Base-by-base conservation (phyloP, 2,329 filamentous ascomycete species). In the Cladobotryum protrusum region DNA sequence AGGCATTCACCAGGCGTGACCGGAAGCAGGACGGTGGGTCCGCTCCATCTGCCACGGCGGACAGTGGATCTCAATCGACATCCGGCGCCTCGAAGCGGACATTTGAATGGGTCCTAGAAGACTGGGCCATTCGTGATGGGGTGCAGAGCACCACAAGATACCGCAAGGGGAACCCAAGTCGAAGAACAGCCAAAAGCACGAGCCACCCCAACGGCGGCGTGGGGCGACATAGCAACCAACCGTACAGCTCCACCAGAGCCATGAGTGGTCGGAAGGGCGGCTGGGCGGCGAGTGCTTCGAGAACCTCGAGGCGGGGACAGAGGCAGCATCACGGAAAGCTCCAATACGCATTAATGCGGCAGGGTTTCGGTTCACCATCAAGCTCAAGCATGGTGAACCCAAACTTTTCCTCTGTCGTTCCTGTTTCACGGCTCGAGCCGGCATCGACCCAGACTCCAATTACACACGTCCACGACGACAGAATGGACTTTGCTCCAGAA, bases 121-220 rank as follows among this genome's bases (percentile, higher is more conserved):
- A 81, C 1, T 82, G 85, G 65, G 88, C 89, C 0, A 70, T 89
- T 32, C 68, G 69, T 17, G 71, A 85, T 19, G 87, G 88, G 20
- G 87, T 96, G 45, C 82, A 90, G 67, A 92, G 89, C 52, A 97
- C 92, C 1, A 96, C 92, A 1, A 74, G 85, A 56, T 90, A 87
- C 65, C 81, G 86, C 56, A 84, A 83, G 57, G 64, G 61, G 20
- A 70, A 69, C 52, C 60, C 70, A 19, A 43, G 59, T 13, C 61
- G 63, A 14, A 62, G 59, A 47, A 35, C 29, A 15, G 50, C 43
- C 47, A 50, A 51, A 33, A 49, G 35, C 49, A 50, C 43, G 36
- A 53, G 46, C 45, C 52, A 53, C 42, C 56, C 15, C 39, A 18
- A 18, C 5, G 39, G 39, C 32, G 19, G 41, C 42, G 41, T 29